A percentile compares a stretch with the other conserved stretches of the same genome.
phyloP scores from a whole-genome alignment of 768 basidiomycete species.

The Russula griseocarnosa region DNA sequence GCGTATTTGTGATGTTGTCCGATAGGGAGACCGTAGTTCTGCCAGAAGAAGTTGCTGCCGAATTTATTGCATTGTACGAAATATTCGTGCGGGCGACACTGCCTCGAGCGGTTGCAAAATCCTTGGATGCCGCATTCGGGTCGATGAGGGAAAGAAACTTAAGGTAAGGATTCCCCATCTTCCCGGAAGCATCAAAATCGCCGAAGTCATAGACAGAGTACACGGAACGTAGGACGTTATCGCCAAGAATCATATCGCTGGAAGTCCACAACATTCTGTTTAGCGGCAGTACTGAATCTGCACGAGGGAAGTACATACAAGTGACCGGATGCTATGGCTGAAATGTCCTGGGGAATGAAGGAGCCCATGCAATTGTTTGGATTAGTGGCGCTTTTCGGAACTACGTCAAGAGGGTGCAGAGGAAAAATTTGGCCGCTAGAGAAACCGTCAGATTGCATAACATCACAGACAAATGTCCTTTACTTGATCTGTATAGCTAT shows the following conservation, averaged over 20 bases:
- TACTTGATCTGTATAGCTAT: conserved; percentile 77
- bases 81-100: conserved; percentile 61
- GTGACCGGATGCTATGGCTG: conserved; percentile 52
- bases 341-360: conserved; percentile 61
- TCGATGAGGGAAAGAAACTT: conserved; percentile 67
- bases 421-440: conserved; percentile 68
- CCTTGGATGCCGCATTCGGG: conserved; percentile 62
- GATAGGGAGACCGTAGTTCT: conserved; percentile 52
- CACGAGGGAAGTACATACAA: conserved; percentile 40
- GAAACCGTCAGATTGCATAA: not conserved
- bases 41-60: conserved; percentile 39
- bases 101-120: conserved; percentile 67
- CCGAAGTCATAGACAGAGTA: conserved; percentile 85
- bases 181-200: conserved; percentile 59
- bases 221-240: conserved; percentile 76
- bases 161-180: conserved; percentile 75
- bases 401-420: conserved; percentile 75
- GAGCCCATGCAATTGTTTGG: conserved; percentile 62
- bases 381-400: conserved; percentile 46
- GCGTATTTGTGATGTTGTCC: conserved; percentile 50
- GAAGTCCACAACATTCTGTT: conserved; percentile 14
- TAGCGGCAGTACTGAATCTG: not conserved
- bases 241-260: conserved; percentile 81
- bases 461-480: conserved; percentile 28
- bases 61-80: conserved; percentile 52